Conservation (phyloP, 2,329 filamentous ascomycete genomes). For the Berkeleyomyces rouxiae region DNA sequence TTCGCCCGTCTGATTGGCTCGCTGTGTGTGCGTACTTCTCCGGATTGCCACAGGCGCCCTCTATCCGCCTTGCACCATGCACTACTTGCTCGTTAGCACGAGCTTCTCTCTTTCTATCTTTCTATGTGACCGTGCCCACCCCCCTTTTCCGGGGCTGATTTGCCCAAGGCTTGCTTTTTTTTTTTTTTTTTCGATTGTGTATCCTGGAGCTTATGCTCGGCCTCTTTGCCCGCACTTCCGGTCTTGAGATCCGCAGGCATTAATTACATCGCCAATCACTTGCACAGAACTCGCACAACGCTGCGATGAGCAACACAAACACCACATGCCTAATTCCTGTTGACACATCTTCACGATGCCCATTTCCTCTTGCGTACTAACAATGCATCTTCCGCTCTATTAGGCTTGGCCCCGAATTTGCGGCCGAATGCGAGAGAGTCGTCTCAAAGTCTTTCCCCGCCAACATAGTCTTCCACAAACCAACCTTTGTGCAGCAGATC, state of each 20-base stretch:
- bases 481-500: conserved; percentile 42
- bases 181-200: no score
- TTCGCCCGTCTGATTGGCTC: conserved; percentile 8
- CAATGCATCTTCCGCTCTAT: conserved; percentile 14
- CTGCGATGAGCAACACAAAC: neutral
- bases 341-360: neutral
- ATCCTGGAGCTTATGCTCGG: no score
- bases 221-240: no score
- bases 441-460: conserved; percentile 44
- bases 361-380: conserved; percentile 13
- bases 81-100: neutral
- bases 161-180: no score
- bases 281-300: no score
- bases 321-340: neutral
- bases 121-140: neutral
- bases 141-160: no score
- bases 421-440: conserved; percentile 43
- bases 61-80: neutral
- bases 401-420: conserved; percentile 38
- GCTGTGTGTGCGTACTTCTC: neutral
- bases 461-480: conserved; percentile 47
- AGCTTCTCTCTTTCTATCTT: neutral
- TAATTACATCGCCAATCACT: no score
- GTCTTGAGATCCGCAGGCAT: no score
- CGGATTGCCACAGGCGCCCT: conserved; percentile 3